Percentiles rank a stretch among this genome's conserved stretches.
These are phyloP conservation scores for Phytopythium sindhum DNA, from an alignment of 352 stramenopile species.

Conservation along the genomic window DNA sequence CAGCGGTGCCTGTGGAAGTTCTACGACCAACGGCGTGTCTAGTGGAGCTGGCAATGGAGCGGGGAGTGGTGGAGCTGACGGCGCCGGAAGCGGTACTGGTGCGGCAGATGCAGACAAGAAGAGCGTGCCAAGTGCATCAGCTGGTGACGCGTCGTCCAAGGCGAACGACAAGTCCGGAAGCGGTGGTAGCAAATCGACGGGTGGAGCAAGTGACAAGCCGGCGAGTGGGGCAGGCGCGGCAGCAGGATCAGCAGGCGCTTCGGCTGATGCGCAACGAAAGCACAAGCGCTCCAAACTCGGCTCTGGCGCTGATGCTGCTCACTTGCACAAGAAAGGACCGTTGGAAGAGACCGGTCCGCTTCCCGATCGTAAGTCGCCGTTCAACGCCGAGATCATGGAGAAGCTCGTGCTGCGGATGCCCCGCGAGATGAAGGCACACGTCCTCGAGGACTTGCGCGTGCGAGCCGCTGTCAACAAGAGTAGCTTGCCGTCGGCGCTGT, in stretches of 20 bases:
- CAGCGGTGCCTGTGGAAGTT: not conserved
- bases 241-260: not conserved
- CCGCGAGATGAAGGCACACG: conserved; percentile 56
- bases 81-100: not conserved
- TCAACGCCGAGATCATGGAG: conserved; percentile 72
- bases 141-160: conserved; percentile 19
- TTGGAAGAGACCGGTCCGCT: conserved; percentile 57
- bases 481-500: conserved; percentile 60
- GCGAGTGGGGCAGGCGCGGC: conserved; percentile 8
- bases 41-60: conserved; percentile 11
- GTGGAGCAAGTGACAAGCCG: conserved; percentile 13
- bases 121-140: conserved; percentile 7
- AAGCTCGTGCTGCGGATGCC: conserved; percentile 77
- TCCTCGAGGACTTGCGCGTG: conserved; percentile 59
- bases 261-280: conserved; percentile 47
- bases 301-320: not conserved
- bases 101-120: conserved; percentile 48
- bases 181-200: not conserved
- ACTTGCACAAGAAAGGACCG: conserved; percentile 44
- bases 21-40: conserved; percentile 3
- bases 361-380: conserved; percentile 64
- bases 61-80: not conserved
- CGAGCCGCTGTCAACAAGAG: conserved; percentile 50
- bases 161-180: not conserved
- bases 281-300: conserved; percentile 46